Base-by-base conservation (phyloP, 2,329 filamentous ascomycete genomes). In the Kalaharituber pfeilii region DNA sequence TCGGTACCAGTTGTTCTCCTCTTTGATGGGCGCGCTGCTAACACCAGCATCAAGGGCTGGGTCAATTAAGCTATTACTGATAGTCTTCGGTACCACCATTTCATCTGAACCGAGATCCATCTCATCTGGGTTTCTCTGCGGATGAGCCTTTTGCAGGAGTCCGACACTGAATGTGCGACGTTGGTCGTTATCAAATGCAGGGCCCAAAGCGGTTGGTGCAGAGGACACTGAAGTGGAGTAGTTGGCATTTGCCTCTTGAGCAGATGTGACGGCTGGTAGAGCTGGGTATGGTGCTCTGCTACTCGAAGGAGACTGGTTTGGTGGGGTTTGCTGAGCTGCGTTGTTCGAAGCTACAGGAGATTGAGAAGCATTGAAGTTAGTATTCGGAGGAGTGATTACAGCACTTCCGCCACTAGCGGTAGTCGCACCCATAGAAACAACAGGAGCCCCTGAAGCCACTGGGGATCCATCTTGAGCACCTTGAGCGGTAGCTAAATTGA, bases 191-290 rank as follows among this genome's bases (percentile, higher is more conserved):
- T 80, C 78, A 59, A 81, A 82, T 63, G 71, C 80, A 13, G 79
- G 76, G 1, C 82, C 84, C 15, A 89, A 75, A 13, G 84, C 80
- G 1, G 83, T 70, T 26, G 76, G 75, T 26, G 75, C 75, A n/a
- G 73, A 80, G 33, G 80, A 78, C 2, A 79, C 77, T 59, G 82
- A 80, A 27, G 80, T 75, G 1, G 76, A 75, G 64, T 82, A 85
- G 29, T 65, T 67, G 42, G 66, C 64, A 33, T 69, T 69, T 61
- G 72, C 69, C 45, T 75, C 73, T 28, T 70, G 73, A 66, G 82
- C 81, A 45, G 80, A 76, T 56, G 76, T 80, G 51, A 84, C 80
- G 47, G 83, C 76, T 22, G 76, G 84, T 28, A 91, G 76, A 59
- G 73, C 84, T 18, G 85, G 85, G 68, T 91, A 91, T 69, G 84